Conservation (phyloP, 306 rosid species). For the Echinosophora koreensis region DNA sequence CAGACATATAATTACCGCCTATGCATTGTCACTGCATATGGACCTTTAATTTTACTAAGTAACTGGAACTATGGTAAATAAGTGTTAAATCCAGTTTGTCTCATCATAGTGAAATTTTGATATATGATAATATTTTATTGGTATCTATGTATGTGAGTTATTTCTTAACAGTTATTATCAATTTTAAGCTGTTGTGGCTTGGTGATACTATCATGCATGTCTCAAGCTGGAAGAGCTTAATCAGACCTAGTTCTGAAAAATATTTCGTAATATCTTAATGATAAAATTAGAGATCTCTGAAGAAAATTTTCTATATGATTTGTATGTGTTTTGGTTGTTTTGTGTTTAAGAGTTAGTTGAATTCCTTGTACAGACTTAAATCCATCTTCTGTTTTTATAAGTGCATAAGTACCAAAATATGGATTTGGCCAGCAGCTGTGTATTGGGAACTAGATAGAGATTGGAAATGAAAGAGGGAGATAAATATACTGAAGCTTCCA, state of each 20-base stretch:
- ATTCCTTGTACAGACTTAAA: background rate
- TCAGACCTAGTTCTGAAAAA: conserved; percentile 9
- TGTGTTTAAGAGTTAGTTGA: background rate
- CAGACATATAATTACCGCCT: background rate
- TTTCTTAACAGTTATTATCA: conserved; percentile 2
- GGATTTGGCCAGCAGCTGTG: conserved; percentile 6
- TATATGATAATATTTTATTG: conserved; percentile 7
- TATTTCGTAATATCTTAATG: conserved; percentile 6
- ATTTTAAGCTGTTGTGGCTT: background rate
- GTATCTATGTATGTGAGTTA: conserved; percentile 19
- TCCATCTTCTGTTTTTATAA: conserved; percentile 14
- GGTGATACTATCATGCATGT: conserved; percentile 17
- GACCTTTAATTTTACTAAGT: background rate
- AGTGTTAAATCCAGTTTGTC: background rate
- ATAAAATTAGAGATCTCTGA: background rate
- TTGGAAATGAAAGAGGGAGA: conserved; percentile 19
- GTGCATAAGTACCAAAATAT: conserved; percentile 4
- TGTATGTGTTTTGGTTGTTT: conserved; percentile 25
- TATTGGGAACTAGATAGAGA: background rate
- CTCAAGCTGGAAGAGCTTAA: conserved; percentile 4
- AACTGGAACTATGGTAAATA: background rate
- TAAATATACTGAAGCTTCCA: background rate
- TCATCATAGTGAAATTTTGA: background rate
- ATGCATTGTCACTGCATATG: background rate
- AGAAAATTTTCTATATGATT: background rate